Evolutionary conservation across 2,329 filamentous ascomycete genomes (phyloP).

Genomic region (Fusarium secorum): DNA sequence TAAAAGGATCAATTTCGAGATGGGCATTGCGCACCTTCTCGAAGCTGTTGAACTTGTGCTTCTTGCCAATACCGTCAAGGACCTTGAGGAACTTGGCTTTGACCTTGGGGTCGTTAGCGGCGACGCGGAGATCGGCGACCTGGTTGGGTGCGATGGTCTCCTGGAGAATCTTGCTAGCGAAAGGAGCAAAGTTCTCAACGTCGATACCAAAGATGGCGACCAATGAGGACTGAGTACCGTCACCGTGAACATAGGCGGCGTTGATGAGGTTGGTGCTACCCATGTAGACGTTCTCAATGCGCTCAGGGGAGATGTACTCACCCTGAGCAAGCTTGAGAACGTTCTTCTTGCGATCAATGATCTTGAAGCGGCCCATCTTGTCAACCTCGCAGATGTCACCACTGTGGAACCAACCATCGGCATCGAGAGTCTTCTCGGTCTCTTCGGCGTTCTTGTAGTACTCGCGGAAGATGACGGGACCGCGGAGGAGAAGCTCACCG

Average conservation of each 20-base stretch:
- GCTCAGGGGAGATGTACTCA: conserved; percentile 97
- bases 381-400: conserved; percentile 92
- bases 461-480: conserved; percentile 80
- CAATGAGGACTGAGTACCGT: conserved; percentile 80
- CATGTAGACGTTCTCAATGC: conserved; percentile 93
- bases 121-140: conserved; percentile 70
- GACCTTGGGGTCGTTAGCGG: conserved; percentile 73
- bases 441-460: conserved; percentile 93
- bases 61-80: conserved; percentile 78
- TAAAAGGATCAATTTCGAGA: conserved; percentile 88
- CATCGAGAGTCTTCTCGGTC: conserved; percentile 80
- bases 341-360: conserved; percentile 98
- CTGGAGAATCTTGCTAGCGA: conserved; percentile 78
- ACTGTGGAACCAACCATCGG: conserved; percentile 96
- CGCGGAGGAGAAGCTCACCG: conserved; percentile 86
- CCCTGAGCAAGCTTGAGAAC: conserved; percentile 98
- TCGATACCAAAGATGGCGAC: conserved; percentile 91
- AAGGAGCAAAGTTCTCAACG: conserved; percentile 82
- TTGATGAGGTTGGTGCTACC: conserved; percentile 80
- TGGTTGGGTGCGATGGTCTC: conserved; percentile 71
- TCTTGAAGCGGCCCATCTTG: conserved; percentile 83
- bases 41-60: conserved; percentile 90
- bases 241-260: conserved; percentile 90
- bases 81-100: conserved; percentile 78
- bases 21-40: conserved; percentile 80